Evolutionary conservation across 2,329 filamentous ascomycete genomes (phyloP), one percentile per base, ranked within the genome.

Genomic region (Metarhizium robertsii): DNA sequence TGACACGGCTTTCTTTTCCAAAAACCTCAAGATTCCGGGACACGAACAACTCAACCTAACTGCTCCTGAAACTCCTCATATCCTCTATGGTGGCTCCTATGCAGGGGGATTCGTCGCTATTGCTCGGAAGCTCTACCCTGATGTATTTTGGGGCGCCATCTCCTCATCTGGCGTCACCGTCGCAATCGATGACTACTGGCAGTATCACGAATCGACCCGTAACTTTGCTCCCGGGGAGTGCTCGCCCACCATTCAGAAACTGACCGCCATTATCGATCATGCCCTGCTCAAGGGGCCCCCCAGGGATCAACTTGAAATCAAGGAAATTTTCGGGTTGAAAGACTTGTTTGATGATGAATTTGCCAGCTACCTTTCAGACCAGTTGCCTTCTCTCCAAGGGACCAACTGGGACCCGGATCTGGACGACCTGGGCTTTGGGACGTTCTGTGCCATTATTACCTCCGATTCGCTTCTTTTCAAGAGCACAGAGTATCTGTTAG

Each of bases 1-100:
- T 7, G 90, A 95, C 67, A 83, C 85, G 47, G 88, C 84, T 2
- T 95, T 89, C 69, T 95, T 95, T 70, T 88, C 89, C 0, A 71
- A 81, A 58, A 79, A 94, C 60, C 77, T 91, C 45, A 74, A 82
- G 52, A 91, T 92, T 58, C 75, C 81, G 0, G 88, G 88, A 0
- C 70, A 91, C 5, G 84, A 88, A 64, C 70, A 88, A 58, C 64
- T 79, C 29, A 79, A 90, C 59, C 71, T 94, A 42, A 89, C 81
- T 0, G 80, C 88, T 0, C 73, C 80, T 0, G 76, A 74, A 2
- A 84, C 83, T 0, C 81, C 90, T 0, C 94, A 86, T 72, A 85
- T 95, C 57, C 83, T 83, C 0, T 95, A 95, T 58, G 90, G 90
- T 2, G 90, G 90, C 1, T 91, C 87, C 0, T 95, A 95, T 64